phyloP scores from a whole-genome alignment of 1,139 yeast genomes.

The Torulaspora globosa region DNA sequence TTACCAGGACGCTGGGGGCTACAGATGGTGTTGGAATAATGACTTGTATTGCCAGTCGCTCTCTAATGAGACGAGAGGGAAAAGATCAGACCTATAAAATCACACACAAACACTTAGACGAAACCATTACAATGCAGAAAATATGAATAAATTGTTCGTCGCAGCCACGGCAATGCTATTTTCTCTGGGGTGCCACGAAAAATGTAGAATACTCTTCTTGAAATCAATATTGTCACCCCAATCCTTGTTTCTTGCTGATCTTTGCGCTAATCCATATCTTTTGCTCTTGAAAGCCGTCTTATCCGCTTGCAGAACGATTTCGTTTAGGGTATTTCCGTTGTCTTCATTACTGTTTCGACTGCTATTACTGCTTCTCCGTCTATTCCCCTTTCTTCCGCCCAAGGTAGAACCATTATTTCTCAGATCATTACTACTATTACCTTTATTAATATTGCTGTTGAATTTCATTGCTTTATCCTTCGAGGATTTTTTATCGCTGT shows the following conservation, averaged over 20 bases:
- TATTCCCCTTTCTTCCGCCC: slow-evolving; percentile 38
- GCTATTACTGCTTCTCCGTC: slow-evolving; percentile 21
- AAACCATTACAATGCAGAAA: slow-evolving; percentile 52
- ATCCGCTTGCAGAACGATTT: slow-evolving; percentile 92
- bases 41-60: neutral
- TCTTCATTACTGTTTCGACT: slow-evolving; percentile 14
- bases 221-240: slow-evolving; percentile 81
- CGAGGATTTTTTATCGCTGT: slow-evolving; percentile 10
- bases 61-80: neutral
- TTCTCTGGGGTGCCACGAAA: slow-evolving; percentile 98
- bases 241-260: slow-evolving; percentile 48
- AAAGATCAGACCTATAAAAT: slow-evolving; percentile 4
- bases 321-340: slow-evolving; percentile 31
- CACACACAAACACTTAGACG: slow-evolving; percentile 4
- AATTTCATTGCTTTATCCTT: slow-evolving; percentile 14
- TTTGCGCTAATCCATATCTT: slow-evolving; percentile 32
- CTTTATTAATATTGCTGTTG: slow-evolving; percentile 13
- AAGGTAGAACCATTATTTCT: slow-evolving; percentile 1
- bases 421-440: slow-evolving; percentile 9
- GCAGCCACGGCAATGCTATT: slow-evolving; percentile 98
- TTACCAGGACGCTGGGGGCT: too few relatives aligned
- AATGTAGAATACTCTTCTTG: slow-evolving; percentile 88
- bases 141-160: slow-evolving; percentile 85
- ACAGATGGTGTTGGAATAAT: neutral
- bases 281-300: slow-evolving; percentile 80